Base-by-base conservation (phyloP, 2,329 filamentous ascomycete genomes). In the Alternaria solani region DNA sequence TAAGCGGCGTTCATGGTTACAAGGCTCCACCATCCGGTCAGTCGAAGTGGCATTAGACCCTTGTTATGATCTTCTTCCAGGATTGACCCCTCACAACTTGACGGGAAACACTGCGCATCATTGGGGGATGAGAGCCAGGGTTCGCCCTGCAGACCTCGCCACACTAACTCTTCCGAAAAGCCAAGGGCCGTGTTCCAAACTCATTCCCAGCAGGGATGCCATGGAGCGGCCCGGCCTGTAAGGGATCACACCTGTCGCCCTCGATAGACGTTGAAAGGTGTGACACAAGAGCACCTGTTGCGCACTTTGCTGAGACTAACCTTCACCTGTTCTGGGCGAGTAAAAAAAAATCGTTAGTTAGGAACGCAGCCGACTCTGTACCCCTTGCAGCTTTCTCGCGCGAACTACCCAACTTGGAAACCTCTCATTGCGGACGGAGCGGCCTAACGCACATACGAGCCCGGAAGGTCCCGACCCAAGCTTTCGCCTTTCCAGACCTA, bases 41-140 rank as follows among this genome's bases (percentile, higher is more conserved):
- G n/a, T 23, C n/a, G 60, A 56, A 39, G 52, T 53, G 49, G 18
- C 44, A 46, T 48, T 53, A 56, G 42, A 55, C 47, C 51, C 60
- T 42, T 60, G 60, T 16, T 38, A 34, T 18, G 43, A 56, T 56
- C 38, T 25, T 42, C 39, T 48, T 51, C 51, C 20, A 32, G 57
- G 57, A 60, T 56, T 34, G 23, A 18, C 54, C 58, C 64, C 49
- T 61, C 53, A 7, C 63, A 48, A 30, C 62, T 25, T 23, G 69
- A 23, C 46, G 46, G 46, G 66, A n/a, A 71, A 43, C 28, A 38
- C 39, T 52, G 43, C 52, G 28, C 51, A 59, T 55, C 52, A 55
- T 55, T 59, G 52, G 44, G 38, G 32, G 44, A 56, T 55, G 38
- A 38, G 52, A 51, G 51, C 32, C 56, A 55, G 51, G 57, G 51